Conservation (phyloP, 129 eudicot species). For the Gnaphalium uliginosum region DNA sequence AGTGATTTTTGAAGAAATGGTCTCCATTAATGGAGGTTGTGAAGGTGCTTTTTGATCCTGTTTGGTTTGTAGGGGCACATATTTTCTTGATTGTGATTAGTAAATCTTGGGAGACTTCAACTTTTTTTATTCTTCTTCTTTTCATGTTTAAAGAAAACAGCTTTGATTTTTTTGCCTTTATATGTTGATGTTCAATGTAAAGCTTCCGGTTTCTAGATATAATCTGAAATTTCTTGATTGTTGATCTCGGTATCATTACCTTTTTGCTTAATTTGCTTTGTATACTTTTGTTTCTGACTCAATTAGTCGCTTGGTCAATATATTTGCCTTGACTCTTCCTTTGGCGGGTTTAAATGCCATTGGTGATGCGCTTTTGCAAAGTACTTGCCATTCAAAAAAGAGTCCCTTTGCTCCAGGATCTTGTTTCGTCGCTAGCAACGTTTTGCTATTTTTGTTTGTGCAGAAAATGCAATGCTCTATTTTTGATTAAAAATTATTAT, state of each 20-base stretch:
- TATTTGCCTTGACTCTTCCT: background rate
- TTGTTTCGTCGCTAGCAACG: too few relatives aligned
- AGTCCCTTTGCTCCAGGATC: too few relatives aligned
- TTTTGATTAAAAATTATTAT: too few relatives aligned
- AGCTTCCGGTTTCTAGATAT: conserved; percentile 19
- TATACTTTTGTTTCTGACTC: conserved; percentile 2
- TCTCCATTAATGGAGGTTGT: conserved; percentile 31
- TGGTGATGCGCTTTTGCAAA: background rate
- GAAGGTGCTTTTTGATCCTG: conserved; percentile 25
- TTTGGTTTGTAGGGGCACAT: conserved; percentile 33
- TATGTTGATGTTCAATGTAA: conserved; percentile 31
- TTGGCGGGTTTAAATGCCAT: background rate
- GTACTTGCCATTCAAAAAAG: background rate
- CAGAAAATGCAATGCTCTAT: background rate
- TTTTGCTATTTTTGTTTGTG: background rate
- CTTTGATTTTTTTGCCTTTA: conserved; percentile 23
- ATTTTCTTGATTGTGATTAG: conserved; percentile 35
- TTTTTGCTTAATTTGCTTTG: background rate
- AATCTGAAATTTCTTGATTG: conserved; percentile 27
- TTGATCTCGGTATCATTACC: background rate
- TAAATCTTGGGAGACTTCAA: conserved; percentile 6
- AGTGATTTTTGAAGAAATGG: conserved; percentile 32
- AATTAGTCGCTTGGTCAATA: background rate
- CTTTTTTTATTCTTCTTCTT: conserved; percentile 11
- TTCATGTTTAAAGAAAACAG: conserved; percentile 6